Conservation (phyloP, 192 early-diverging fungal genomes). For the Oehlia diaphana region DNA sequence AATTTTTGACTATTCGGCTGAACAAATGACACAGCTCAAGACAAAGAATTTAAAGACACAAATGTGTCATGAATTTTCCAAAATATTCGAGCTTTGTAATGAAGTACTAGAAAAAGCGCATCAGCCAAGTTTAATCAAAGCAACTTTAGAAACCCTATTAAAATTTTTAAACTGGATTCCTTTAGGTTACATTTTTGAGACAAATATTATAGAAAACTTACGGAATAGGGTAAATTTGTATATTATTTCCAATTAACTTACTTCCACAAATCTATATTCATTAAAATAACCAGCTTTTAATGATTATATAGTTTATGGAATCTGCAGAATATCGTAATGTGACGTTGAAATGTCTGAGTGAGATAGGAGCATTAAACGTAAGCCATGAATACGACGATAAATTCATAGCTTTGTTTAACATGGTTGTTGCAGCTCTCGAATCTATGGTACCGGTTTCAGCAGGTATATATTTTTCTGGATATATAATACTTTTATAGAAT, state of each 20-base stretch:
- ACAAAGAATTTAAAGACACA: constrained; percentile 91
- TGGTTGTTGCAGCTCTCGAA: constrained; percentile 70
- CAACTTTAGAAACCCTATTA: constrained; percentile 92
- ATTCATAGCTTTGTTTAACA: constrained; percentile 82
- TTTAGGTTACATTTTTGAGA: constrained; percentile 97
- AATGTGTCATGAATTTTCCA: constrained; percentile 94
- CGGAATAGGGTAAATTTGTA: constrained; percentile 63
- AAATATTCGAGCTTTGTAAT: constrained; percentile 92
- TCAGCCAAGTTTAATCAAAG: constrained; percentile 85
- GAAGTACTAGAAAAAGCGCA: constrained; percentile 92
- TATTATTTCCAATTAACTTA: constrained; percentile 4
- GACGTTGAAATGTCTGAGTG: constrained; percentile 94
- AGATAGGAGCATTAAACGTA: constrained; percentile 89
- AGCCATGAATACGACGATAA: constrained; percentile 82
- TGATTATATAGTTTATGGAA: constrained; percentile 72
- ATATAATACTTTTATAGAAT: neutral
- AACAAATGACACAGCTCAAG: constrained; percentile 97
- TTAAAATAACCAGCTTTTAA: neutral
- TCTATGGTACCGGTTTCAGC: constrained; percentile 68
- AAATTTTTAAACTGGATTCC: constrained; percentile 99
- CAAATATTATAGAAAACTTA: constrained; percentile 82
- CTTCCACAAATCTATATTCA: neutral
- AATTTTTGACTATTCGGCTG: constrained; percentile 98
- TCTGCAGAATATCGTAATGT: constrained; percentile 88
- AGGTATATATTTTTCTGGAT: constrained; percentile 45